A percentile compares a stretch with the other conserved stretches of the same genome.
Conservation (phyloP, 2,329 filamentous ascomycete genomes). For the Tolypocladium paradoxum region DNA sequence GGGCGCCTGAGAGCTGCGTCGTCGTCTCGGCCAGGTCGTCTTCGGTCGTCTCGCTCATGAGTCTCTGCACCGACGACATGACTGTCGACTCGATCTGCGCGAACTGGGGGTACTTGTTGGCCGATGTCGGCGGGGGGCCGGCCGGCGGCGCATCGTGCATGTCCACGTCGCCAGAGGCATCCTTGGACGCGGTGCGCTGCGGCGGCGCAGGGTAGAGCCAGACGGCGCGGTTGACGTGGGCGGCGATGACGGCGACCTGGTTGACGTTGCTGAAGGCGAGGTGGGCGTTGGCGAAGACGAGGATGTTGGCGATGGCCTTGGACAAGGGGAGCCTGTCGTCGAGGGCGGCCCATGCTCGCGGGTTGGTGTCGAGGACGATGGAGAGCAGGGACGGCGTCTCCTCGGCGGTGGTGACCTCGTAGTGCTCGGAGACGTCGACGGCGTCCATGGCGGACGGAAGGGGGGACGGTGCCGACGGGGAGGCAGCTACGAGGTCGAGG, state of each 20-base stretch:
- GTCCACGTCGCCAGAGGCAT: slow-evolving; percentile 39
- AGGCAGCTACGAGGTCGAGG: slow-evolving; percentile 22
- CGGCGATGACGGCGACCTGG: slow-evolving; percentile 82
- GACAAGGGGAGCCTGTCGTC: slow-evolving; percentile 66
- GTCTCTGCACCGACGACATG: slow-evolving; percentile 58
- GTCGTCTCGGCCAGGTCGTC: slow-evolving; percentile 61
- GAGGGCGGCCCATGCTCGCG: slow-evolving; percentile 81
- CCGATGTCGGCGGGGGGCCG: slow-evolving; percentile 29
- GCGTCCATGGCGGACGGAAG: slow-evolving; percentile 33
- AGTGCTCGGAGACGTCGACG: slow-evolving; percentile 49
- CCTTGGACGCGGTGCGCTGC: slow-evolving; percentile 11
- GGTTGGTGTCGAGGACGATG: slow-evolving; percentile 92
- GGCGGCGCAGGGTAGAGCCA: slow-evolving; percentile 71
- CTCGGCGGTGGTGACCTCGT: slow-evolving; percentile 42
- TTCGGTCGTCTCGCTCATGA: slow-evolving; percentile 59
- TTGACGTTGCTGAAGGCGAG: slow-evolving; percentile 90
- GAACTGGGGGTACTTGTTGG: slow-evolving; percentile 93
- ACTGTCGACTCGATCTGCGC: slow-evolving; percentile 76
- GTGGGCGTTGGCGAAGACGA: slow-evolving; percentile 96
- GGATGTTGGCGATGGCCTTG: slow-evolving; percentile 73
- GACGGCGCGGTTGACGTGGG: slow-evolving; percentile 73
- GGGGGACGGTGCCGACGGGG: slow-evolving; percentile 8
- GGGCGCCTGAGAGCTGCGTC: slow-evolving; percentile 80
- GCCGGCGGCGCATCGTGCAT: slow-evolving; percentile 40
- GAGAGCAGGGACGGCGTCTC: slow-evolving; percentile 73